Conservation (phyloP, 257 asterid species). For the Solanum ossicruentum region DNA sequence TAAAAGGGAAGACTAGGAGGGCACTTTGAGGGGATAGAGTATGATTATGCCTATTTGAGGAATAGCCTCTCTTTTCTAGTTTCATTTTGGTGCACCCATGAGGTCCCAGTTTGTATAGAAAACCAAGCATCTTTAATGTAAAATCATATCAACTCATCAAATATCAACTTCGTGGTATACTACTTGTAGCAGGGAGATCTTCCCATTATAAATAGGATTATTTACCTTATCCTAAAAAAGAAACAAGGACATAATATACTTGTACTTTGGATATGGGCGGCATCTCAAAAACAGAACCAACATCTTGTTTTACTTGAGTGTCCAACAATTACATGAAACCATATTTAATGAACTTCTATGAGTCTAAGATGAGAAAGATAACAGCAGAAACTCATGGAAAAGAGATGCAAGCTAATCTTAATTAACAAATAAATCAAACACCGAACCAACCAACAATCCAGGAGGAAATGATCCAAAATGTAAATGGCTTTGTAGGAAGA, state of each 20-base stretch:
- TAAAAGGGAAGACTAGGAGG: neutral
- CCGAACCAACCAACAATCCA: neutral
- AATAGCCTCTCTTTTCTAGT: neutral
- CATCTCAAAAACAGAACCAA: neutral
- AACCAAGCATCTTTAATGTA: neutral
- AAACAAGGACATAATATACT: neutral
- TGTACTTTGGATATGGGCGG: neutral
- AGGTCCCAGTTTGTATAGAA: neutral
- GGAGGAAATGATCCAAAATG: neutral
- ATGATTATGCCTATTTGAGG: neutral
- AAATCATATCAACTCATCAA: neutral
- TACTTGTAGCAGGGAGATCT: neutral
- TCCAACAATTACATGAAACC: neutral
- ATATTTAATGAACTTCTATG: neutral
- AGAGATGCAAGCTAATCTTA: neutral
- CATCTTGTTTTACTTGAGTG: neutral
- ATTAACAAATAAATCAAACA: neutral
- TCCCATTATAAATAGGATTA: neutral
- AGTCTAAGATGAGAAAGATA: neutral
- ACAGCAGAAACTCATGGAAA: neutral
- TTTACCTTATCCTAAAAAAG: neutral
- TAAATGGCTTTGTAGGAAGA: neutral
- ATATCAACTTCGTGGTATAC: neutral
- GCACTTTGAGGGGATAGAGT: neutral
- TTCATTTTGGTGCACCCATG: neutral